These are phyloP conservation scores for Hyphopichia wangnamkhiaoensis DNA, from an alignment of 1,139 yeast genomes.

Conservation along the genomic window DNA sequence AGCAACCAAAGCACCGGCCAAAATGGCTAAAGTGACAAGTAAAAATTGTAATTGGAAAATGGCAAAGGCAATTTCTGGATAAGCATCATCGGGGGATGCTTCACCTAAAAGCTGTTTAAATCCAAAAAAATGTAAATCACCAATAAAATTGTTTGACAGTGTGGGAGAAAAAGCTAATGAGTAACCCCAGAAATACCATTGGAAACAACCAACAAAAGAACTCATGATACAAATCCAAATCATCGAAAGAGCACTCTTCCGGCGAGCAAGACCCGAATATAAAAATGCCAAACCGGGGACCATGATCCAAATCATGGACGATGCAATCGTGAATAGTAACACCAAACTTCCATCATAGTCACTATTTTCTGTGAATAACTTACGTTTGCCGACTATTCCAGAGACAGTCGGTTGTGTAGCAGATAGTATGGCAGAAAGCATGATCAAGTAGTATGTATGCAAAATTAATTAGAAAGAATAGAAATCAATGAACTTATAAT, in stretches of 20 bases:
- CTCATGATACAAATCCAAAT: constrained; percentile 81
- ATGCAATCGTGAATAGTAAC: constrained; percentile 50
- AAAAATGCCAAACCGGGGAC: constrained; percentile 92
- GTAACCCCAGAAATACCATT: constrained; percentile 99
- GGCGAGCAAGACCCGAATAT: constrained; percentile 88
- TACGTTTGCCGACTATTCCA: constrained; percentile 24
- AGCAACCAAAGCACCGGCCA: constrained; percentile 87
- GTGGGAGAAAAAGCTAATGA: constrained; percentile 80
- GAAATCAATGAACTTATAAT: neutral
- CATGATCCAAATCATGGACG: constrained; percentile 87
- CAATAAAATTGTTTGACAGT: constrained; percentile 82
- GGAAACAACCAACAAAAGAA: constrained; percentile 76
- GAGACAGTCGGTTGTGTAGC: neutral
- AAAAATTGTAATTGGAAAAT: constrained; percentile 89
- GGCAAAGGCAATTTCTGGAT: constrained; percentile 85
- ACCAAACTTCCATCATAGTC: constrained; percentile 46
- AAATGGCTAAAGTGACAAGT: constrained; percentile 85
- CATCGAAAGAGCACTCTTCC: constrained; percentile 88
- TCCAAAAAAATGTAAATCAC: constrained; percentile 81
- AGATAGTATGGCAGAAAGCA: neutral
- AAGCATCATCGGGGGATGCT: constrained; percentile 41
- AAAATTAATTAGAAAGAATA: neutral
- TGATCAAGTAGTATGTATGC: too few relatives aligned
- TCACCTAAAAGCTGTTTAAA: constrained; percentile 68
- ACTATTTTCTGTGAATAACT: constrained; percentile 38